phyloP scores from a whole-genome alignment of 805 yeast genomes.

The Wickerhamiella nectarea region DNA sequence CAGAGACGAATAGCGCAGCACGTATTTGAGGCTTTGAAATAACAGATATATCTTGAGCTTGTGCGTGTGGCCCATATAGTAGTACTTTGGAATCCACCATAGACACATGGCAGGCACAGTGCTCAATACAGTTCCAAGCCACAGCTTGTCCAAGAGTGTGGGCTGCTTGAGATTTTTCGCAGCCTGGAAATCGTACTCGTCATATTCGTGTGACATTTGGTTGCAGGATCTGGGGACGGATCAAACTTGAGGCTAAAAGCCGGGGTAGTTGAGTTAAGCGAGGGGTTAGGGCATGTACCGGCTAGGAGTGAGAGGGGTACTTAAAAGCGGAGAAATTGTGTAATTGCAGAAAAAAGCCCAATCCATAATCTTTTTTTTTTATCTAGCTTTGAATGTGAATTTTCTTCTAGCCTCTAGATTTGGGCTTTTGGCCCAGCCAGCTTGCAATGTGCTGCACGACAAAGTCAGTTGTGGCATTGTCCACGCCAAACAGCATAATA shows the following conservation, averaged over 20 bases:
- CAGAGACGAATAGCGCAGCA: slow-evolving; percentile 10
- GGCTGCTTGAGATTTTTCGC: slow-evolving; percentile 1
- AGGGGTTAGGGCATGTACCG: no score
- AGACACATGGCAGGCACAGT: background rate
- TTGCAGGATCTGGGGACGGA: no score
- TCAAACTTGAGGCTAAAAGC: no score
- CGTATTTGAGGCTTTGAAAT: background rate
- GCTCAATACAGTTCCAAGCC: background rate
- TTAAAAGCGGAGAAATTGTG: no score
- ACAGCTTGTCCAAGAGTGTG: background rate
- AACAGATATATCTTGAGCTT: background rate
- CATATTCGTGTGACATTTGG: background rate
- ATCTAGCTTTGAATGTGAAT: no score
- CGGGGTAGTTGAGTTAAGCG: no score
- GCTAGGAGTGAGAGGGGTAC: no score
- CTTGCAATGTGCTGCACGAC: no score
- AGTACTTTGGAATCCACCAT: slow-evolving; percentile 3
- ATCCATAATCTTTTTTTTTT: no score
- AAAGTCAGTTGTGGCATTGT: background rate
- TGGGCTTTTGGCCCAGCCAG: no score
- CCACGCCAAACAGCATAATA: background rate
- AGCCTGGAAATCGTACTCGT: slow-evolving; percentile 7
- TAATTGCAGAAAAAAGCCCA: no score
- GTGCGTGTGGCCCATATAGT: background rate
- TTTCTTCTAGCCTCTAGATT: no score